Conservation (phyloP, 345 rosid genomes). For the Ceriops zippeliana region DNA sequence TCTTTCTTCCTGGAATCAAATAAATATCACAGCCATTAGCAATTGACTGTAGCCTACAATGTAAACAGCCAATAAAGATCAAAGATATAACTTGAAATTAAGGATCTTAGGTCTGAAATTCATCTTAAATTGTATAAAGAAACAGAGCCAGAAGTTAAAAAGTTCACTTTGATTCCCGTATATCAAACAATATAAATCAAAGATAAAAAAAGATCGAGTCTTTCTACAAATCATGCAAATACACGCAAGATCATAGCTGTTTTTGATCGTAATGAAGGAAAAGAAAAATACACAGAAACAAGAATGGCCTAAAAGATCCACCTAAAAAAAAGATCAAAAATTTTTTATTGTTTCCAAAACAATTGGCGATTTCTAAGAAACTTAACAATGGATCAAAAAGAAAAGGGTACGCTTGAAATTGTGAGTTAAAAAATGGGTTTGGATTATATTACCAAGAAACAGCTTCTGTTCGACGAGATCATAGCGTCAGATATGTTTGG, state of each 20-base stretch:
- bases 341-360: not conserved
- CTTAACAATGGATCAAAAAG: too few species aligned
- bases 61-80: not conserved
- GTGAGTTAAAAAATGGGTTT: constrained; percentile 3
- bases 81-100: not conserved
- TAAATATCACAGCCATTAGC: too few species aligned
- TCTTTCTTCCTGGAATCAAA: too few species aligned
- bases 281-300: not conserved
- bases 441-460: constrained; percentile 44
- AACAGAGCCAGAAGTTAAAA: not conserved
- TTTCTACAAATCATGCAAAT: not conserved
- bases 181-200: not conserved
- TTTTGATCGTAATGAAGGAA: not conserved
- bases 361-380: not conserved
- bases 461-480: constrained; percentile 45
- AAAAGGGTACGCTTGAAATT: not conserved
- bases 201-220: not conserved
- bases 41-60: not conserved
- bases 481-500: constrained; percentile 35
- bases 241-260: not conserved
- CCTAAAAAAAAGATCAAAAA: not conserved
- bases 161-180: not conserved
- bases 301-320: not conserved
- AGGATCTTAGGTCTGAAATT: not conserved
- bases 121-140: not conserved